Evolutionary conservation across 1,284 basidiomycete genomes (phyloP).

Genomic region (Takashimella koratensis): DNA sequence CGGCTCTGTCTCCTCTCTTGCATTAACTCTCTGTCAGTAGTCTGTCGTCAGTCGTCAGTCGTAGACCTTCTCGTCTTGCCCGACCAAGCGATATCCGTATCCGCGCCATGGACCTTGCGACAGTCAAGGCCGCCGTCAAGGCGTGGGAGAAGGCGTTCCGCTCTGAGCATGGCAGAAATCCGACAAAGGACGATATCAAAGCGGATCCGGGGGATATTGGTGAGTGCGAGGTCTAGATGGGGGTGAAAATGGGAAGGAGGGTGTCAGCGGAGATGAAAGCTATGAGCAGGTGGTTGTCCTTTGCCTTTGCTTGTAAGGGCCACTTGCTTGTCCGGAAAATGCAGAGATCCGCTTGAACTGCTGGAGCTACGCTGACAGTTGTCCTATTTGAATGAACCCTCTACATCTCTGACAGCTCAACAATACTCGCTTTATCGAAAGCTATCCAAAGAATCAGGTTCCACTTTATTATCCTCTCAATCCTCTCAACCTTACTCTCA

Average conservation of each 20-base stretch:
- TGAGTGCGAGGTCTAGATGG: conserved; percentile 54
- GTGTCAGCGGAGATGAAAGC: background rate
- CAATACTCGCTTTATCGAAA: conserved; percentile 80
- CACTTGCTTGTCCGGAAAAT: conserved; percentile 4
- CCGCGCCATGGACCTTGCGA: conserved; percentile 47
- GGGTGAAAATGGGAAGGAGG: background rate
- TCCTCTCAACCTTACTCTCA: background rate
- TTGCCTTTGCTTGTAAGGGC: background rate
- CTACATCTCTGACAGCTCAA: conserved; percentile 55
- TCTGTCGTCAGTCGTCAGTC: no score
- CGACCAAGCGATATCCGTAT: no score
- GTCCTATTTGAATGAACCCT: background rate
- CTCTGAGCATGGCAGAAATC: conserved; percentile 58
- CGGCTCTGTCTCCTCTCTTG: no score
- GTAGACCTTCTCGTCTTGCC: no score
- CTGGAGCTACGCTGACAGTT: no score
- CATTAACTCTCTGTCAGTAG: no score
- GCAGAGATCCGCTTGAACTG: no score
- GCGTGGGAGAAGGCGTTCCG: conserved; percentile 75
- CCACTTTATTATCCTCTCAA: background rate
- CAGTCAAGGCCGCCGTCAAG: conserved; percentile 71
- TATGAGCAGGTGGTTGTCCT: conserved; percentile 7
- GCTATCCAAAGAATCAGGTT: conserved; percentile 59
- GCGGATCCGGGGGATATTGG: conserved; percentile 61
- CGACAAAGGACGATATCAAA: conserved; percentile 75